Conservation (phyloP, 352 stramenopile genomes). For the Phytophthora europaea region DNA sequence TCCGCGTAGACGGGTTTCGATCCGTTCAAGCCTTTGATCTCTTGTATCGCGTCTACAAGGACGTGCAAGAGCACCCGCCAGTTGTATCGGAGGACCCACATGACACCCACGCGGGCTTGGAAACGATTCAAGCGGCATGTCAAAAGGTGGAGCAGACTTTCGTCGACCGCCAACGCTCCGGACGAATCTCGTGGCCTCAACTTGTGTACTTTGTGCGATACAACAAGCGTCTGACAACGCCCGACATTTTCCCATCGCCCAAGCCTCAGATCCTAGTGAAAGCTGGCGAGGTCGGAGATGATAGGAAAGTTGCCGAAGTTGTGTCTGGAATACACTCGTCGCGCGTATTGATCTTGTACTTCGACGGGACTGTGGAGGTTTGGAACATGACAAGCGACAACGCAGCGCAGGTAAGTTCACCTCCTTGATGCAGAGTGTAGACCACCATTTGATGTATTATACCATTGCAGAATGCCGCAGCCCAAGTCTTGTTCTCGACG, state of each 20-base stretch:
- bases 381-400: constrained; percentile 7
- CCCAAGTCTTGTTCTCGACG: constrained; percentile 22
- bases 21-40: constrained; percentile 5
- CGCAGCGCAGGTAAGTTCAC: constrained; percentile 10
- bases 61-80: constrained; percentile 19
- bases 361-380: constrained; percentile 29
- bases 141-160: constrained; percentile 14
- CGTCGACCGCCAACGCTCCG: neutral
- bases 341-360: constrained; percentile 21
- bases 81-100: constrained; percentile 21
- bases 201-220: constrained; percentile 33
- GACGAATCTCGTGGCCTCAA: constrained; percentile 27
- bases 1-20: constrained; percentile 16
- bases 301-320: constrained; percentile 27
- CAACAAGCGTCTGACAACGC: constrained; percentile 10
- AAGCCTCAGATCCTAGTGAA: neutral
- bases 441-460: neutral
- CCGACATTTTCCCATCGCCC: constrained; percentile 22
- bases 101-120: neutral
- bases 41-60: constrained; percentile 16
- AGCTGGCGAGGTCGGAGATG: neutral
- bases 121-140: constrained; percentile 9
- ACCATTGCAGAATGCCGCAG: constrained; percentile 1
- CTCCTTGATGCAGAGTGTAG: neutral
- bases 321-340: constrained; percentile 17